phyloP scores from a whole-genome alignment of 75 land plant species.

The Pinus taeda region DNA sequence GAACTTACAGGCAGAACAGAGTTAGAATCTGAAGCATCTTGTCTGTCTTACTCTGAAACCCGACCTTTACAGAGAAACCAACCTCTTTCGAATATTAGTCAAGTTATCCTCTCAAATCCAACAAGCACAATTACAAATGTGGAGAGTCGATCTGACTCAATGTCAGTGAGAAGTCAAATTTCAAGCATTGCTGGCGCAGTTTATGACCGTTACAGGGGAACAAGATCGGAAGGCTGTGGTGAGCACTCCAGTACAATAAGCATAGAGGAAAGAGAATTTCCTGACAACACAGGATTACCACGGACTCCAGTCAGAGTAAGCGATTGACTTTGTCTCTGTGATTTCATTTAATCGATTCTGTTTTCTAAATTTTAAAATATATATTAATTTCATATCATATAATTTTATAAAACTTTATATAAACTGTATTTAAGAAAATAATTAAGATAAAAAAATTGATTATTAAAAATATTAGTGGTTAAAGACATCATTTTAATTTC shows the following conservation, averaged over 20 bases:
- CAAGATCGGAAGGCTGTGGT: neutral
- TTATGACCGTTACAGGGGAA: neutral
- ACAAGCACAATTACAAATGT: neutral
- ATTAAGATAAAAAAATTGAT: too few species aligned
- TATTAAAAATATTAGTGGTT: too few species aligned
- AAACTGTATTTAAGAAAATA: too few species aligned
- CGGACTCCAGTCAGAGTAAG: too few species aligned
- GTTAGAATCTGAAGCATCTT: neutral
- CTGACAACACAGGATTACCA: too few species aligned
- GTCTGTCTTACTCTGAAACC: neutral
- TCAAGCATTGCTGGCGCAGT: neutral
- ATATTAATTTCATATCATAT: too few species aligned
- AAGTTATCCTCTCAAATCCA: neutral
- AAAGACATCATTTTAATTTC: too few species aligned
- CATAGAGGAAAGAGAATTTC: neutral
- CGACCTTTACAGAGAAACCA: conserved; percentile 1
- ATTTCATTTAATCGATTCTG: too few species aligned
- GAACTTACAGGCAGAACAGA: neutral
- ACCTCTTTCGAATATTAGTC: neutral
- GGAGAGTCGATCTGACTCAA: neutral
- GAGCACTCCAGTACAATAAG: neutral
- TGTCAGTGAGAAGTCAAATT: neutral
- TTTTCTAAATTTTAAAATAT: too few species aligned
- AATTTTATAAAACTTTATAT: too few species aligned
- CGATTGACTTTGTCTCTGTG: too few species aligned